Evolutionary conservation across 1,284 basidiomycete species (phyloP), one percentile per base, ranked within the genome.

Genomic region (Fistulina hepatica): DNA sequence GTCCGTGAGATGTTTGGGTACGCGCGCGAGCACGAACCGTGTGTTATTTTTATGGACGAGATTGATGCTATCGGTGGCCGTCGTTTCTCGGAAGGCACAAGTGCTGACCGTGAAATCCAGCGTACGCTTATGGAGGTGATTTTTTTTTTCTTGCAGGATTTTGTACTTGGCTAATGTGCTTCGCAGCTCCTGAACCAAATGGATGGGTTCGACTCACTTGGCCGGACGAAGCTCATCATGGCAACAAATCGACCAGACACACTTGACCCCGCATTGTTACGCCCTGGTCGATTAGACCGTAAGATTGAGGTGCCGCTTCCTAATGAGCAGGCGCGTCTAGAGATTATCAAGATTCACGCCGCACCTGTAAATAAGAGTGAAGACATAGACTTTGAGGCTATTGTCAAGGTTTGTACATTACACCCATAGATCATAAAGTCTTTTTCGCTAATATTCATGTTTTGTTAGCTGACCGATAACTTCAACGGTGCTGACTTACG

Each of bases 11-110:
- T 99, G 94, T 99, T 99, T 55, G 92, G 86, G 10, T 98, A 97
- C 58, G 94, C 94, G 7, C 75, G 72, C 49, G 94, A 97, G 56
- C 92, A 98, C 56, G 94, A 97, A 59, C 95, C 95, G 31, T 97
- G 94, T 58, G 94, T 98, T 52, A 98, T 99, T 56, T 98, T 98
- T 65, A 97, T 99, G 82, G 95, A 99, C 60, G 95, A 99, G 65
- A 97, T 98, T 52, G 93, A 97, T 57, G 92, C 92, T 21, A 95
- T 97, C 48, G 93, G 92, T 49, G 92, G 93, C 10, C 72, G 95
- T 48, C 72, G 94, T 40, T 98, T 98, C 68, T 88, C 81, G n/a
- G 95, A 98, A 61, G 95, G 95, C 24, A 98, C 94, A 3, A 90
- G 83, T 58, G 95, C 94, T 10, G 95, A 98, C 64, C 81, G 95